Evolutionary conservation across 148 eudicot species (phyloP).

Genomic region (Rheum nobile): DNA sequence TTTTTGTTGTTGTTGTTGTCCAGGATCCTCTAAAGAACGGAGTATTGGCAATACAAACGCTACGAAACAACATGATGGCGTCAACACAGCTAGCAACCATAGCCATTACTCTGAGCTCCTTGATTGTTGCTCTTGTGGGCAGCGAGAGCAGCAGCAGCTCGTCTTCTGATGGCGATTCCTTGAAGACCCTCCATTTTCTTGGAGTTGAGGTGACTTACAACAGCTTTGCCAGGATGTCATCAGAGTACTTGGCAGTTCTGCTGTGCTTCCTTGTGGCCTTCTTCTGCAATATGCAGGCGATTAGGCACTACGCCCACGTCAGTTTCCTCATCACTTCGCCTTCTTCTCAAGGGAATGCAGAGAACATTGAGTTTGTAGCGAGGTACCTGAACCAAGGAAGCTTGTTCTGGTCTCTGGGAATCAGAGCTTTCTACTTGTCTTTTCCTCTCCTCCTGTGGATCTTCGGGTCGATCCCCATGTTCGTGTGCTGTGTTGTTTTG

Average conservation of each 20-base stretch:
- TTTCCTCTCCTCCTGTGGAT: constrained; percentile 19
- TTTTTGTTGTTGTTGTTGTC: not conserved
- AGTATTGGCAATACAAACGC: constrained; percentile 36
- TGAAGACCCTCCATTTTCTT: not conserved
- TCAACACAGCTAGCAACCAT: constrained; percentile 14
- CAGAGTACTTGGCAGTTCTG: constrained; percentile 12
- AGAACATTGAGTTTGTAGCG: constrained; percentile 8
- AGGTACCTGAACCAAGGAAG: constrained; percentile 11
- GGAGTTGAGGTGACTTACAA: not conserved
- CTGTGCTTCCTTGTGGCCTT: constrained; percentile 16
- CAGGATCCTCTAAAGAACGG: constrained; percentile 73
- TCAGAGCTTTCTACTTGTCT: constrained; percentile 14
- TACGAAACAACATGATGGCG: constrained; percentile 31
- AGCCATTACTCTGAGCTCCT: constrained; percentile 17
- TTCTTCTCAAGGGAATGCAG: not conserved
- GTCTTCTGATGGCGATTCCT: not conserved
- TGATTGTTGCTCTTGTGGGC: constrained; percentile 12
- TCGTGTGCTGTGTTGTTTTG: constrained; percentile 12
- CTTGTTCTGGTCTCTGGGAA: constrained; percentile 17
- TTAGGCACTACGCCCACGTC: constrained; percentile 15
- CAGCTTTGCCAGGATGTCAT: not conserved
- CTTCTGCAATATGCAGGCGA: constrained; percentile 14
- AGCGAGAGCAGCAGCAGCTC: not conserved
- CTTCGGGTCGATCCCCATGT: constrained; percentile 12
- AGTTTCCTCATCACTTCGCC: constrained; percentile 12